Evolutionary conservation across 805 yeast species (phyloP), one percentile per base, ranked within the genome.

Genomic region (Teunomyces pallodes): DNA sequence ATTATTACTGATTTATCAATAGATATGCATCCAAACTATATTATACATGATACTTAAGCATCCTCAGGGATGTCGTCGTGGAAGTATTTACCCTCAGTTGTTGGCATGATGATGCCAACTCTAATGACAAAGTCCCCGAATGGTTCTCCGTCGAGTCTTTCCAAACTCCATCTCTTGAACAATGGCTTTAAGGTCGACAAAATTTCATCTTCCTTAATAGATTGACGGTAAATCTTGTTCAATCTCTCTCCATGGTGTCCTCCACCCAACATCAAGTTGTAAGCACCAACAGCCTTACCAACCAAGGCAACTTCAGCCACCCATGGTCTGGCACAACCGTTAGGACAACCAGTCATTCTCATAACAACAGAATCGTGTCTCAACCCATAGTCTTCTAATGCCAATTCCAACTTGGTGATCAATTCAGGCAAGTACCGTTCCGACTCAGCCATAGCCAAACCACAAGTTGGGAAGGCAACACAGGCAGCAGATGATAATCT

Each of bases 321-420:
- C 97, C 97, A 92, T 27, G 98, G 98, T 69, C 98, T 84, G 20
- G 98, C 94, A 76, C 98, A 92, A 57, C 98, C 98, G 67, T 92
- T 92, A 47, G 97, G 97, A 79, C 98, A 92, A 48, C 98, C 98
- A 28, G 97, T 92, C 97, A 92, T 91, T 75, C 98, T 83, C 96
- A 92, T 87, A 20, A 90, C 96, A 56, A 92, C 80, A 6, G 96
- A 84, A 69, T 92, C 98, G 60, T 90, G 96, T 64, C 96, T 86
- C 59, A 92, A 79, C 7, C 98, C 98, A 55, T 84, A 83, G 62
- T 90, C 96, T 70, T 92, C 97, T 49, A 92, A 75, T 16, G 90
- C 83, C n/a, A 75, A 80, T 69, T 92, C 98, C 51, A 92, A 72
- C 70, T 90, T 89, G 53, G 85, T 68, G 56, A 92, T 81, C 59